Conservation (phyloP, 2,329 filamentous ascomycete genomes). For the Paradendryphiella salina region DNA sequence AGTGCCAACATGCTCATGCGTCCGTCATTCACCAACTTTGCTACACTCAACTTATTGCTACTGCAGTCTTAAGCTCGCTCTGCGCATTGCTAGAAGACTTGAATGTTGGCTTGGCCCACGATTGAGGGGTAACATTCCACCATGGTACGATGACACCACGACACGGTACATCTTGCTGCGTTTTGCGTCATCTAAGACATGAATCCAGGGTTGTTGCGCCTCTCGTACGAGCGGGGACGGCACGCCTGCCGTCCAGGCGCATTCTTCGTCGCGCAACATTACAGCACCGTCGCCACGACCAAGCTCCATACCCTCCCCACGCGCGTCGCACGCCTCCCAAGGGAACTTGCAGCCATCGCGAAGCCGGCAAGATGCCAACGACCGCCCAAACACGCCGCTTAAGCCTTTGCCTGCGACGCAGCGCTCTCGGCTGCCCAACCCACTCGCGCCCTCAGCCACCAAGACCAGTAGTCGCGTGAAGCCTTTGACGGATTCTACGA, state of each 20-base stretch:
- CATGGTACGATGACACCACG: constrained; percentile 17
- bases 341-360: constrained; percentile 4
- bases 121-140: constrained; percentile 15
- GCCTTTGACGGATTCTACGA: constrained; percentile 27
- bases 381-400: constrained; percentile 35
- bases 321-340: constrained; percentile 28
- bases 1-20: constrained; percentile 13
- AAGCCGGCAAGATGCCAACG: constrained; percentile 13
- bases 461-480: constrained; percentile 26
- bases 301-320: constrained; percentile 23
- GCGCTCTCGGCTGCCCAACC: constrained; percentile 36
- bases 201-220: constrained; percentile 28
- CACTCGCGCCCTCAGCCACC: constrained; percentile 27
- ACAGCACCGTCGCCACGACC: constrained; percentile 32
- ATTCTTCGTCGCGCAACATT: constrained; percentile 36
- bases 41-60: constrained; percentile 3
- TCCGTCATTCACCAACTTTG: neutral
- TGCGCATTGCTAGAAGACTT: constrained; percentile 4
- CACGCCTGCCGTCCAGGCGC: constrained; percentile 12
- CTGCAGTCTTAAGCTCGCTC: neutral
- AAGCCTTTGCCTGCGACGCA: constrained; percentile 30
- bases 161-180: neutral
- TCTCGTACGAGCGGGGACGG: constrained; percentile 17
- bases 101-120: constrained; percentile 7
- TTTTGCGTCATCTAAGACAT: constrained; percentile 4